Percentiles rank a stretch among this genome's conserved stretches.
Evolutionary conservation across 2,329 filamentous ascomycete genomes (phyloP).

Genomic region (Penicillium expansum): DNA sequence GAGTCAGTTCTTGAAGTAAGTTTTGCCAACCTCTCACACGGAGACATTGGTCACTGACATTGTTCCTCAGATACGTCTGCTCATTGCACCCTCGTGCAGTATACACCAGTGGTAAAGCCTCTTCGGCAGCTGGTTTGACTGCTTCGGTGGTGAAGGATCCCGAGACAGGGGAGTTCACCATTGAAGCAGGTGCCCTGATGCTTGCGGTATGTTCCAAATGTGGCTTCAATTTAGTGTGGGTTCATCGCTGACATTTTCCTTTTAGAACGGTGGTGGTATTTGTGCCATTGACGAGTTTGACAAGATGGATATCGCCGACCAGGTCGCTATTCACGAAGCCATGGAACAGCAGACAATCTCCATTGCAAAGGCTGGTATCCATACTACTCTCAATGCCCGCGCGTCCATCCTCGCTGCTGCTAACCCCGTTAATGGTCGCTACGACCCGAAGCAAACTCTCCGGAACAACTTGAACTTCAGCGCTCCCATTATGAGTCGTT

Average conservation of each 20-base stretch:
- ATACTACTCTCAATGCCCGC: slow-evolving; percentile 92
- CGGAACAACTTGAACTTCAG: slow-evolving; percentile 98
- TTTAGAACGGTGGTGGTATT: slow-evolving; percentile 73
- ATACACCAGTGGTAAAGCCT: slow-evolving; percentile 97
- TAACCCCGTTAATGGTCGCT: slow-evolving; percentile 89
- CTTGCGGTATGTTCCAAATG: slow-evolving; percentile 57
- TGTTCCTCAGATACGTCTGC: slow-evolving; percentile 63
- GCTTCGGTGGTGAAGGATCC: slow-evolving; percentile 97
- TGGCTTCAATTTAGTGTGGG: slow-evolving; percentile 16
- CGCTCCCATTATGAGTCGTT: slow-evolving; percentile 98
- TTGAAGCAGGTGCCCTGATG: slow-evolving; percentile 97
- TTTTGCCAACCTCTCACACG: not conserved
- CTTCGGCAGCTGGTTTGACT: slow-evolving; percentile 93
- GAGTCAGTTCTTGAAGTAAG: slow-evolving; percentile 89
- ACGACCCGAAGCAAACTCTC: slow-evolving; percentile 92
- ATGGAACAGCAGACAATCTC: slow-evolving; percentile 99
- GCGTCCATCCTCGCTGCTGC: slow-evolving; percentile 94
- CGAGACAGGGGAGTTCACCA: slow-evolving; percentile 97
- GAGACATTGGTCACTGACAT: not conserved
- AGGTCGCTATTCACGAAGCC: slow-evolving; percentile 98
- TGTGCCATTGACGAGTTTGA: slow-evolving; percentile 99
- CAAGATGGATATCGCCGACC: slow-evolving; percentile 97
- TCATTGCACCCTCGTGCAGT: slow-evolving; percentile 94
- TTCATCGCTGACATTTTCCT: not conserved
- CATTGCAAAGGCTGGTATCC: slow-evolving; percentile 97